Percentiles rank a stretch among this genome's conserved stretches.
These are phyloP conservation scores for Rhododendron vialii DNA, from an alignment of 148 eudicot genomes.

Conservation along the genomic window DNA sequence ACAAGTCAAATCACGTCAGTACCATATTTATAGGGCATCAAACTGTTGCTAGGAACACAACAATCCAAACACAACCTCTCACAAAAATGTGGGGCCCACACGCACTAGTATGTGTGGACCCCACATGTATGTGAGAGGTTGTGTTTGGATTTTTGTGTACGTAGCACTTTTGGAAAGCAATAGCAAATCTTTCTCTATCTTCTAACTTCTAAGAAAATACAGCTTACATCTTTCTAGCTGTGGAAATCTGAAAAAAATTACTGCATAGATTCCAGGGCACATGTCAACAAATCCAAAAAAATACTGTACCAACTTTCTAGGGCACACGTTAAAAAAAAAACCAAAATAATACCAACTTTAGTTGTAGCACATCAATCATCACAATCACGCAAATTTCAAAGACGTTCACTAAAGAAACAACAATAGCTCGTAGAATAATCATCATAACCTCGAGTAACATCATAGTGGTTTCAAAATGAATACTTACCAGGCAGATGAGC, in stretches of 20 bases:
- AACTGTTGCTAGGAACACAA: neutral
- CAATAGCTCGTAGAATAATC: neutral
- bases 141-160: too few species aligned
- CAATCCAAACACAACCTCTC: too few species aligned
- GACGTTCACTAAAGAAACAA: neutral
- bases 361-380: neutral
- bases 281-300: neutral
- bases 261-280: neutral
- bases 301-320: neutral
- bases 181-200: neutral
- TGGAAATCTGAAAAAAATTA: neutral
- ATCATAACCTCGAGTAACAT: neutral
- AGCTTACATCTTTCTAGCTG: neutral
- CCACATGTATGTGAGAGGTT: too few species aligned
- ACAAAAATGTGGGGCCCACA: too few species aligned
- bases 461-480: neutral
- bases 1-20: neutral
- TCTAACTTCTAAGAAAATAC: neutral
- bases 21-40: neutral
- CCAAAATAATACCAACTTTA: neutral
- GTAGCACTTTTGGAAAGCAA: too few species aligned
- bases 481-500: constrained; percentile 92
- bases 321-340: neutral
- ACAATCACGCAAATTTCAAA: neutral
- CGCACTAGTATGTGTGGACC: too few species aligned